These are phyloP conservation scores for Penicillium thymicola DNA, from an alignment of 2,329 filamentous ascomycete species.

Conservation along the genomic window DNA sequence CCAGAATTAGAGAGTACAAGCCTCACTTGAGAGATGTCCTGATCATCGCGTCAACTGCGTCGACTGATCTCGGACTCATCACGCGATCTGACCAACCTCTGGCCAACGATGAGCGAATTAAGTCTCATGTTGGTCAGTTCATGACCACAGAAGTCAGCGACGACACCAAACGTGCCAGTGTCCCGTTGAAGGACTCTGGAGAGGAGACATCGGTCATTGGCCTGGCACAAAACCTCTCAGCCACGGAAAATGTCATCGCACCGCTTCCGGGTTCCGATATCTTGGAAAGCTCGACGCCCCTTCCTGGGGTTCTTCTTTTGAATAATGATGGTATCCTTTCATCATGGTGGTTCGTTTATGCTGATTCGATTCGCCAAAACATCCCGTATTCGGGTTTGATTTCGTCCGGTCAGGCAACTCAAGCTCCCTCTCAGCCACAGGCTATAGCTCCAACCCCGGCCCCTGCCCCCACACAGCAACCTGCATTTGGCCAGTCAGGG, in stretches of 20 bases:
- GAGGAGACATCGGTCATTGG: conserved; percentile 77
- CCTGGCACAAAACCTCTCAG: conserved; percentile 77
- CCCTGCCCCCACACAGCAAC: conserved; percentile 15
- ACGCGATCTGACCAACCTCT: conserved; percentile 69
- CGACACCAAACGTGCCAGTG: conserved; percentile 71
- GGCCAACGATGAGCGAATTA: conserved; percentile 57
- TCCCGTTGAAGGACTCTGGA: conserved; percentile 65
- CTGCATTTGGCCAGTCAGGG: conserved; percentile 26
- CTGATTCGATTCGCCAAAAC: conserved; percentile 74
- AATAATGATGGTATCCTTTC: conserved; percentile 85
- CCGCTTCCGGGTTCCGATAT: conserved; percentile 78
- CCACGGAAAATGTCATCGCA: conserved; percentile 70
- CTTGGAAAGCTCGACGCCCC: conserved; percentile 70
- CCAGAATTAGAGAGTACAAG: conserved; percentile 74
- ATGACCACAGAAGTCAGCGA: conserved; percentile 57
- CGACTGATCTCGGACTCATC: conserved; percentile 74
- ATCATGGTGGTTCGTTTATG: conserved; percentile 90
- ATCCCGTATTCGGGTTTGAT: conserved; percentile 70
- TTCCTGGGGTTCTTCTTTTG: conserved; percentile 79
- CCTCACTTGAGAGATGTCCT: conserved; percentile 78
- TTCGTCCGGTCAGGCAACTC: conserved; percentile 18
- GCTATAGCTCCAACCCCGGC: conserved; percentile 9
- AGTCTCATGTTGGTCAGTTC: conserved; percentile 64
- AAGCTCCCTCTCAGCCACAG: conserved; percentile 11
- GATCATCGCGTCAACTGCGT: conserved; percentile 76